Evolutionary conservation across 257 asterid species (phyloP).

Genomic region (Thymus mandschuricus): DNA sequence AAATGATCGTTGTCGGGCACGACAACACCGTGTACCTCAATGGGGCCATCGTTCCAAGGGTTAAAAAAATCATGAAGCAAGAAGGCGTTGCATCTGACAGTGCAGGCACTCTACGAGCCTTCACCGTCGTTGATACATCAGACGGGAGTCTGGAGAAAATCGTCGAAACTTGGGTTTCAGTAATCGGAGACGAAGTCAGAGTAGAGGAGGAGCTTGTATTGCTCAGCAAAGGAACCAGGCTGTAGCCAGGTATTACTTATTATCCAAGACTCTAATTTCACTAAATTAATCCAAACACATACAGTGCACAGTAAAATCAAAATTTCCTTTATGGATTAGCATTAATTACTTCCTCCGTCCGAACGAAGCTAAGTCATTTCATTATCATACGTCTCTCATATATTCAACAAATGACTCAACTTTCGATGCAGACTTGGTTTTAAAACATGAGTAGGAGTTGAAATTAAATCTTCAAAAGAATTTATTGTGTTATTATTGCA

Average conservation of each 20-base stretch:
- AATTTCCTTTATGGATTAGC: too few species aligned
- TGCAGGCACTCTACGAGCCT: constrained; percentile 70
- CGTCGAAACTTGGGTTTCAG: constrained; percentile 89
- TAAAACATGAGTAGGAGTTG: too few species aligned
- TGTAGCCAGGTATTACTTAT: neutral
- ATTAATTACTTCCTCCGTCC: too few species aligned
- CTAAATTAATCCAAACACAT: too few species aligned
- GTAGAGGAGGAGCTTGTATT: constrained; percentile 57
- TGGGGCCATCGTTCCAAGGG: constrained; percentile 91
- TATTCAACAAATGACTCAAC: too few species aligned
- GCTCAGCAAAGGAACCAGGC: constrained; percentile 37
- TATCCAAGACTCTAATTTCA: too few species aligned
- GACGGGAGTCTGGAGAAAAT: constrained; percentile 61
- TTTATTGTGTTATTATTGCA: too few species aligned
- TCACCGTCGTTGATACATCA: constrained; percentile 64
- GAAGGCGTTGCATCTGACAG: constrained; percentile 33
- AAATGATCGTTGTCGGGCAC: constrained; percentile 78
- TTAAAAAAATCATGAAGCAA: constrained; percentile 41
- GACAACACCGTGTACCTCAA: constrained; percentile 68
- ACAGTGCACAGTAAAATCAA: too few species aligned
- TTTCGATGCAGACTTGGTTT: too few species aligned
- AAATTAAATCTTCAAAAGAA: too few species aligned
- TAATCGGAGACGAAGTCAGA: constrained; percentile 45
- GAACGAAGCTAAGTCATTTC: too few species aligned
- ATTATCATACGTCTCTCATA: too few species aligned